Conservation (phyloP, 208 protist genomes). For the Trypanosoma scelopori region DNA sequence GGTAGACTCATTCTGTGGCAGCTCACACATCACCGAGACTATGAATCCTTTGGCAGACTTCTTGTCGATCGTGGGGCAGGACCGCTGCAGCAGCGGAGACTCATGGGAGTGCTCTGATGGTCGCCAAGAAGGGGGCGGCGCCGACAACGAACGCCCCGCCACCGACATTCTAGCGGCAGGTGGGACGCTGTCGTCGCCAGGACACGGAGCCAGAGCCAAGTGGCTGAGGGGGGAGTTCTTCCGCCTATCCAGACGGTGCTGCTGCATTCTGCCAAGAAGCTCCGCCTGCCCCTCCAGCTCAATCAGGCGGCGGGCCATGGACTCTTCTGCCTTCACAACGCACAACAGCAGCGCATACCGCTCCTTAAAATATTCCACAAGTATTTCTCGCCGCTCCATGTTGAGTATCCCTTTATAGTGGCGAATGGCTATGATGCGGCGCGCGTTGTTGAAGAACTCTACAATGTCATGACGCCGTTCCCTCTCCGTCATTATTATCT, state of each 20-base stretch:
- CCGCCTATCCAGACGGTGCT: constrained; percentile 7
- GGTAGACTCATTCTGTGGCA: no score
- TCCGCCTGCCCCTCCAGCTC: constrained; percentile 12
- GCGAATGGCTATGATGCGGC: constrained; percentile 23
- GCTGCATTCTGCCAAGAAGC: constrained; percentile 13
- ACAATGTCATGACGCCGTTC: constrained; percentile 38
- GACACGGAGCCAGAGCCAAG: neutral
- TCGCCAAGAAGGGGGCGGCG: no score
- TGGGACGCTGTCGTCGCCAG: constrained; percentile 7
- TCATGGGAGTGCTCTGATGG: no score
- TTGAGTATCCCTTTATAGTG: constrained; percentile 37
- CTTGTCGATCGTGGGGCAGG: no score
- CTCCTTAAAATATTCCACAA: constrained; percentile 37
- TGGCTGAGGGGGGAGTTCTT: neutral
- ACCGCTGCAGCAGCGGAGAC: no score
- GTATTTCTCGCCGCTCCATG: constrained; percentile 37
- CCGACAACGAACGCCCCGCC: no score
- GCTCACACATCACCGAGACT: no score
- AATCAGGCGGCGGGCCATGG: constrained; percentile 15
- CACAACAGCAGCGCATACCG: constrained; percentile 26
- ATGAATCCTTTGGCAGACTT: no score
- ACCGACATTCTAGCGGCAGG: neutral
- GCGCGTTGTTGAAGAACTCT: constrained; percentile 20
- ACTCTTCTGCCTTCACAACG: constrained; percentile 14
- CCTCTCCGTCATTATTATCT: constrained; percentile 37